Conservation (phyloP, 495 filamentous ascomycete species). For the Penicillium bovifimosum region DNA sequence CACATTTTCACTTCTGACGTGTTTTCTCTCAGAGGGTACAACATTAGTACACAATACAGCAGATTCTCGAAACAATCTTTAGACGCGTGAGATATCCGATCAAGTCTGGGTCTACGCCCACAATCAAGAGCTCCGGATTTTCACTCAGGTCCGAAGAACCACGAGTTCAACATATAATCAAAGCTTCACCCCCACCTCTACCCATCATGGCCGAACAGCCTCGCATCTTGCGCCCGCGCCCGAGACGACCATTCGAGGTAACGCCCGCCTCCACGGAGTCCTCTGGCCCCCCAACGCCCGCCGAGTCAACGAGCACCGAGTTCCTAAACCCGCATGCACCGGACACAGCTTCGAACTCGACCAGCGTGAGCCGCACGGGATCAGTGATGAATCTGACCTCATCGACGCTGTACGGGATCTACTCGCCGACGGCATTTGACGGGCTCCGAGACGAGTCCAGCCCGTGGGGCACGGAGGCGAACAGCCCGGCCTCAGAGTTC, state of each 20-base stretch:
- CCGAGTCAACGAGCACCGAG: slow-evolving; percentile 32
- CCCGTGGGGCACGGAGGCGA: slow-evolving; percentile 68
- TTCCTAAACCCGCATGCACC: slow-evolving; percentile 25
- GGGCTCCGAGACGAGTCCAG: slow-evolving; percentile 46
- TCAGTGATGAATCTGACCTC: slow-evolving; percentile 84
- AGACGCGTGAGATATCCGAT: background rate
- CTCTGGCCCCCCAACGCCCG: slow-evolving; percentile 44
- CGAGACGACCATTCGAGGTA: slow-evolving; percentile 69
- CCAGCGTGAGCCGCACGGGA: slow-evolving; percentile 54
- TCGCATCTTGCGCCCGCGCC: slow-evolving; percentile 63
- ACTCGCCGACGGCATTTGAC: slow-evolving; percentile 59
- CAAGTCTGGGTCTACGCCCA: background rate
- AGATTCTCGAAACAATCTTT: background rate
- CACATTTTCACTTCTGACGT: background rate
- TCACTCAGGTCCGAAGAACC: background rate
- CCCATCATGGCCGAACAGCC: slow-evolving; percentile 42
- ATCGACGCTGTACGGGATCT: slow-evolving; percentile 88
- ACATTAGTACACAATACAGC: background rate
- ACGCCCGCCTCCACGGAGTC: slow-evolving; percentile 50
- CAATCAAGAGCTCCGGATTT: slow-evolving; percentile 8
- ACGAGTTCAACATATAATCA: background rate
- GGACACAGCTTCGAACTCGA: slow-evolving; percentile 24
- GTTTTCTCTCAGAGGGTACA: background rate
- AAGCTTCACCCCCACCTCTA: slow-evolving; percentile 2
- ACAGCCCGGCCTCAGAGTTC: slow-evolving; percentile 47